A percentile compares a stretch with the other conserved stretches of the same genome.
Evolutionary conservation across 2,329 filamentous ascomycete genomes (phyloP).

Genomic region (Diplodia seriata): DNA sequence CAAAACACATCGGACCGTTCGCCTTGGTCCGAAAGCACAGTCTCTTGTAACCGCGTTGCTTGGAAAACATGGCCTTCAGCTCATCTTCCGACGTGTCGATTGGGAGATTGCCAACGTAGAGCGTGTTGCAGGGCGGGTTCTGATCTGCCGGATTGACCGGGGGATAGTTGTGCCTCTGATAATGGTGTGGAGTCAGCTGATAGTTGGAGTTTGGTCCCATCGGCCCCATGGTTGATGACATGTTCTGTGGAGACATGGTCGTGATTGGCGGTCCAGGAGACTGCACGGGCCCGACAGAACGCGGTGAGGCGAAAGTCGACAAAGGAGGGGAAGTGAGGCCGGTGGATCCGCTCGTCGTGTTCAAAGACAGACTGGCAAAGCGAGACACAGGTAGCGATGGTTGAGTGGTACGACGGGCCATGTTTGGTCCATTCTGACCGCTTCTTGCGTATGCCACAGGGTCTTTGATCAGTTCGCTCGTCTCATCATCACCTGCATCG

Average conservation of each 20-base stretch:
- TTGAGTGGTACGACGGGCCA: constrained; percentile 72
- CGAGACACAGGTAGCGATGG: constrained; percentile 73
- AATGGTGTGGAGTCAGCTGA: constrained; percentile 64
- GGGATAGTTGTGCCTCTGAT: constrained; percentile 73
- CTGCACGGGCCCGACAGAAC: constrained; percentile 57
- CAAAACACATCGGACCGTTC: constrained; percentile 98
- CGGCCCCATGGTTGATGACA: constrained; percentile 62
- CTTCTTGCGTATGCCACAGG: constrained; percentile 77
- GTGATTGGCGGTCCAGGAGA: constrained; percentile 55
- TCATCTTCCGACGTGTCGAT: constrained; percentile 94
- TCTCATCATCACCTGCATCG: constrained; percentile 73
- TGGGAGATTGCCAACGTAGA: constrained; percentile 97
- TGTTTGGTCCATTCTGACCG: constrained; percentile 57
- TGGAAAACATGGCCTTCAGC: constrained; percentile 89
- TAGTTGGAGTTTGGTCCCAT: constrained; percentile 60
- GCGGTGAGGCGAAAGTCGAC: constrained; percentile 60
- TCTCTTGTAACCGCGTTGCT: constrained; percentile 92
- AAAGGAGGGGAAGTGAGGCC: constrained; percentile 59
- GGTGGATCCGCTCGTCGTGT: constrained; percentile 62
- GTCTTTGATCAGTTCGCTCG: constrained; percentile 73
- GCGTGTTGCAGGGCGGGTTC: constrained; percentile 95
- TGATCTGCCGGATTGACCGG: constrained; percentile 93
- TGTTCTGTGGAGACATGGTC: constrained; percentile 59
- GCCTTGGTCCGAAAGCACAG: constrained; percentile 94
- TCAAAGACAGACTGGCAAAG: constrained; percentile 74